Percentiles rank a stretch among this genome's conserved stretches.
Evolutionary conservation across 352 stramenopile species (phyloP).

Genomic region (Elongisporangium prolatum): DNA sequence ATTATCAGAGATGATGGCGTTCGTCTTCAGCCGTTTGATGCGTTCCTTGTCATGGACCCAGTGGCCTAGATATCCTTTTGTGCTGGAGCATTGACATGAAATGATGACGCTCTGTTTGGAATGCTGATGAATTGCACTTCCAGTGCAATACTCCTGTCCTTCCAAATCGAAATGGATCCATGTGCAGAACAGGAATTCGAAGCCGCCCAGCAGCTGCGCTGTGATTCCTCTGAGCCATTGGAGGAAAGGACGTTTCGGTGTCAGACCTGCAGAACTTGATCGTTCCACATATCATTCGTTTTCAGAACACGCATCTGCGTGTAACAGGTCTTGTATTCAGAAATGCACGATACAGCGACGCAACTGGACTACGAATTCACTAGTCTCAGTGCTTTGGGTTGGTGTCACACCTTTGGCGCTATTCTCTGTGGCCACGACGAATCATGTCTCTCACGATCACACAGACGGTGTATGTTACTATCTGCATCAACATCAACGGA

Average conservation of each 20-base stretch:
- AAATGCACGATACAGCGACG: neutral
- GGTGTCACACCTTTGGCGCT: neutral
- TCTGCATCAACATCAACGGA: neutral
- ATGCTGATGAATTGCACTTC: too few relatives aligned
- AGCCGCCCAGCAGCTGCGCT: too few relatives aligned
- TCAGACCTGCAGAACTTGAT: neutral
- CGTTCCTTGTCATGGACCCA: too few relatives aligned
- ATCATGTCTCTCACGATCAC: neutral
- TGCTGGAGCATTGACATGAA: too few relatives aligned
- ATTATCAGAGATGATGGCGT: too few relatives aligned
- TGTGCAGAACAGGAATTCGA: too few relatives aligned
- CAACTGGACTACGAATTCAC: neutral
- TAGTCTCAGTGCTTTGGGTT: neutral
- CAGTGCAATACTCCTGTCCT: too few relatives aligned
- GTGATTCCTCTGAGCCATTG: neutral
- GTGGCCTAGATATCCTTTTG: too few relatives aligned
- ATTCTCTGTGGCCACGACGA: neutral
- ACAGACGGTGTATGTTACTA: neutral
- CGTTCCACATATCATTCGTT: neutral
- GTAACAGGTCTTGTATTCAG: neutral
- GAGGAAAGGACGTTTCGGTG: neutral
- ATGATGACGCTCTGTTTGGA: too few relatives aligned
- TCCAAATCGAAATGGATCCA: too few relatives aligned
- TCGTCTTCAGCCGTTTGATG: too few relatives aligned
- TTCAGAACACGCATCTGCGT: neutral